Evolutionary conservation across 2,329 filamentous ascomycete species (phyloP).

Genomic region (Colletotrichum sp.): DNA sequence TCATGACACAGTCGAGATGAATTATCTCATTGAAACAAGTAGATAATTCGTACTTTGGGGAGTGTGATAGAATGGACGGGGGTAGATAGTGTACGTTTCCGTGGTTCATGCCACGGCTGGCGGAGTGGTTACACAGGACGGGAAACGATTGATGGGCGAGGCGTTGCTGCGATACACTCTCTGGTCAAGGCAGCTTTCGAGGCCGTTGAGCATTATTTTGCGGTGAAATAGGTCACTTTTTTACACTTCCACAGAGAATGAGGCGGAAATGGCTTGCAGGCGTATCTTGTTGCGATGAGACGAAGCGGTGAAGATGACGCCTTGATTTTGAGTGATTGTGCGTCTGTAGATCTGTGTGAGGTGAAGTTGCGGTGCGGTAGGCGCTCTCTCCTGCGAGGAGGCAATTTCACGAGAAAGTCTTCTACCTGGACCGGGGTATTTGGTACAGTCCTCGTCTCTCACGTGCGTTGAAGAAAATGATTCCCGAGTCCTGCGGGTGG

Average conservation of each 20-base stretch:
- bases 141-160: neutral
- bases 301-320: neutral
- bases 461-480: neutral
- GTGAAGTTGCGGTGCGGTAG: neutral
- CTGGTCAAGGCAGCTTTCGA: too few species aligned
- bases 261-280: neutral
- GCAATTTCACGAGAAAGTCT: too few species aligned
- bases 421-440: neutral
- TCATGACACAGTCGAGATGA: neutral
- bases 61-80: neutral
- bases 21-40: neutral
- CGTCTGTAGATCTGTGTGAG: neutral
- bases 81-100: neutral
- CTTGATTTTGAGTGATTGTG: neutral
- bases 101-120: neutral
- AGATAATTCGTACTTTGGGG: neutral
- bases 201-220: neutral
- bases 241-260: neutral
- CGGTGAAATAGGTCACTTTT: neutral
- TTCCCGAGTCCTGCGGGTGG: neutral
- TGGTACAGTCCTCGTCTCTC: neutral
- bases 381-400: too few species aligned
- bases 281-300: neutral
- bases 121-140: neutral
- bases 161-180: neutral